phyloP scores from a whole-genome alignment of 169 alveolate genomes.

The Plasmodium falciparum region DNA sequence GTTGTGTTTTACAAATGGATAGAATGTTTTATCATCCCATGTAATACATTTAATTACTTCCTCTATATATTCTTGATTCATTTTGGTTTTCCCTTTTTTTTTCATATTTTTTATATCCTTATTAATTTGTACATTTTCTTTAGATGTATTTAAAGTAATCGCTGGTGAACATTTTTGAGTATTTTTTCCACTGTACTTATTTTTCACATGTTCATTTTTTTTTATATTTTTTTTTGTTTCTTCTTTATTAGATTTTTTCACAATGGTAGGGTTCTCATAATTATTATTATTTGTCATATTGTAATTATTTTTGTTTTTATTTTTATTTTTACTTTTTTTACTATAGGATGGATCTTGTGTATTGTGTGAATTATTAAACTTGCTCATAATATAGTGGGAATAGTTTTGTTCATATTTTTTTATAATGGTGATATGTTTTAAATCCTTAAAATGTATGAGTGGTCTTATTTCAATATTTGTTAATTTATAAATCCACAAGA shows the following conservation, averaged over 20 bases:
- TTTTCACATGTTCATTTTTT: background rate
- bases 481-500: constrained; percentile 60
- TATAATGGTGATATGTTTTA: constrained; percentile 29
- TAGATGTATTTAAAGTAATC: too few relatives aligned
- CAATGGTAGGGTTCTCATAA: background rate
- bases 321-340: background rate
- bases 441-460: constrained; percentile 42
- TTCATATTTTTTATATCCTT: background rate
- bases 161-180: background rate
- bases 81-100: background rate
- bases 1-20: constrained; percentile 13
- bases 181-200: background rate
- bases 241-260: background rate
- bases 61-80: constrained; percentile 17
- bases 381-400: constrained; percentile 19
- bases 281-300: background rate
- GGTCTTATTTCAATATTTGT: constrained; percentile 72
- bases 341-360: background rate
- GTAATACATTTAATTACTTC: constrained; percentile 20
- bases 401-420: constrained; percentile 47
- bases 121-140: background rate
- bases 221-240: background rate
- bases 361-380: background rate
- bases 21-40: constrained; percentile 16
- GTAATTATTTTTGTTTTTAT: background rate